A percentile compares a stretch with the other conserved stretches of the same genome.
Conservation (phyloP, 192 early-diverging fungal genomes). For the Chytriomyces sp. region DNA sequence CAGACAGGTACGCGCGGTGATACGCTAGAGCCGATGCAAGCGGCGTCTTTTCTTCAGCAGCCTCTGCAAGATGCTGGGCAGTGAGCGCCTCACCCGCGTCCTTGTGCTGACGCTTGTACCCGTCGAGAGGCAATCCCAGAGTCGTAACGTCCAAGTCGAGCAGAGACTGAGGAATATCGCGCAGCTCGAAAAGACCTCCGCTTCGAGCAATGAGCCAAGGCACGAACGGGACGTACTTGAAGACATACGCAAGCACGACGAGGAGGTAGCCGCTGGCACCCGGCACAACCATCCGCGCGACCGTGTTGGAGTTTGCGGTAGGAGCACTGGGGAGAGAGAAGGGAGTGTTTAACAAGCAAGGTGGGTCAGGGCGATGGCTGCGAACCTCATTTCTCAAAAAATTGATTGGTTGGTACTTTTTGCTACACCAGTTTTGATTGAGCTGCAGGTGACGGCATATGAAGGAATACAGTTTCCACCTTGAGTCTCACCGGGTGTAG, state of each 20-base stretch:
- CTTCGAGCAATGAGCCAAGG: neutral
- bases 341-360: too few species aligned
- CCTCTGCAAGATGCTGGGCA: too few species aligned
- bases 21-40: constrained; percentile 22
- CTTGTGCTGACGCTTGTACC: constrained; percentile 9
- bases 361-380: too few species aligned
- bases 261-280: constrained; percentile 3
- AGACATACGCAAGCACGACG: constrained; percentile 5
- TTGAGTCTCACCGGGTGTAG: too few species aligned
- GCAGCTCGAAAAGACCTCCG: constrained; percentile 2
- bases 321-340: too few species aligned
- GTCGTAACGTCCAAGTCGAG: constrained; percentile 13
- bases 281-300: neutral
- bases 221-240: constrained; percentile 1
- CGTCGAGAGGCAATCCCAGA: neutral
- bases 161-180: neutral
- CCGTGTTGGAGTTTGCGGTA: neutral
- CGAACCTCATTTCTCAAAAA: too few species aligned
- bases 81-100: neutral
- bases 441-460: too few species aligned
- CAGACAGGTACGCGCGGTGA: constrained; percentile 33
- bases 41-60: too few species aligned
- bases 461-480: too few species aligned
- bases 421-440: too few species aligned
- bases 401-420: too few species aligned